Conservation (phyloP, 192 early-diverging fungal species). For the Geranomyces variabilis region DNA sequence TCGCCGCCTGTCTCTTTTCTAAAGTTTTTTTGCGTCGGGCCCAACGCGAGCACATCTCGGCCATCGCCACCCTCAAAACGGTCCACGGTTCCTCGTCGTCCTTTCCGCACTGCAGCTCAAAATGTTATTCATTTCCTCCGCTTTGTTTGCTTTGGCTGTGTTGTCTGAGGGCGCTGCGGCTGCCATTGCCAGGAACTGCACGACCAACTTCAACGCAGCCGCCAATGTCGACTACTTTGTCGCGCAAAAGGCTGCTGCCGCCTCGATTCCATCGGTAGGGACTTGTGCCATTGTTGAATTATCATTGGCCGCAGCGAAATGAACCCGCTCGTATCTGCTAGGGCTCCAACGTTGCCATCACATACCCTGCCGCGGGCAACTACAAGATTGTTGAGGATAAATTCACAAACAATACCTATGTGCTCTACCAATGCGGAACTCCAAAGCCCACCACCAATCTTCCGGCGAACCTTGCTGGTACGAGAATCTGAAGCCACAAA, state of each 20-base stretch:
- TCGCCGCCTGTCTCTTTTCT: too few species aligned
- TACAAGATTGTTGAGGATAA: neutral
- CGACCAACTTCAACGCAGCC: neutral
- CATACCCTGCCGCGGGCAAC: neutral
- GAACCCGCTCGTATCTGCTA: neutral
- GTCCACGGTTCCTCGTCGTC: neutral
- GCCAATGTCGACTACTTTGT: neutral
- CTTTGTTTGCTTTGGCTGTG: neutral
- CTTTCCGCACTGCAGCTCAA: neutral
- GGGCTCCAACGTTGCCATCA: slow-evolving; percentile 6
- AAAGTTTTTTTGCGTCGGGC: too few species aligned
- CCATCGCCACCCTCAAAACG: too few species aligned
- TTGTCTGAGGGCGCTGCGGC: neutral
- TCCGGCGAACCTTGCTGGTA: neutral
- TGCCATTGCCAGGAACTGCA: neutral
- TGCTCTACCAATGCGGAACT: slow-evolving; percentile 8
- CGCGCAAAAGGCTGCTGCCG: neutral
- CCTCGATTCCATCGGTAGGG: neutral
- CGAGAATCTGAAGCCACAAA: too few species aligned
- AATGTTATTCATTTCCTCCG: neutral
- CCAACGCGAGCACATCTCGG: too few species aligned
- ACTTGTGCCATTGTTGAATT: neutral
- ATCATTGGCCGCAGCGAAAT: neutral
- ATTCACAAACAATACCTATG: neutral
- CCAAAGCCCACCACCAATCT: neutral